Evolutionary conservation across 495 filamentous ascomycete genomes (phyloP).

Genomic region (Penicillium bialowiezense): DNA sequence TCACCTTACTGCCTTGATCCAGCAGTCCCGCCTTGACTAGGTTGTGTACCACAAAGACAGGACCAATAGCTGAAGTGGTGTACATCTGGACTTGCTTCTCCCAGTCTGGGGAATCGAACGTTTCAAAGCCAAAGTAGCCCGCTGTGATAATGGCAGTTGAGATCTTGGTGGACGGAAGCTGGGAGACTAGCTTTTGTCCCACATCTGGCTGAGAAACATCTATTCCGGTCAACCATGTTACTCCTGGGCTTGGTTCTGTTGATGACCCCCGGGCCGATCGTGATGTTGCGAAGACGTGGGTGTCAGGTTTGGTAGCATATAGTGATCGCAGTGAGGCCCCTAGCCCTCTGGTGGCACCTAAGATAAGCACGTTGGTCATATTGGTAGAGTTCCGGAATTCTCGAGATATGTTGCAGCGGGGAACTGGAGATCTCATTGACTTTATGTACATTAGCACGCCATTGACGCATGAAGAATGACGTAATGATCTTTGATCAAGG

Average conservation of each 20-base stretch:
- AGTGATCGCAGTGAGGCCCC: conserved; percentile 58
- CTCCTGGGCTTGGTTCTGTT: conserved; percentile 28
- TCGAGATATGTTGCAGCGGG: neutral
- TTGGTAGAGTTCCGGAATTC: neutral
- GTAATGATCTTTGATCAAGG: neutral
- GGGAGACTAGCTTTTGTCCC: conserved; percentile 46
- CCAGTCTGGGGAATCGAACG: conserved; percentile 61
- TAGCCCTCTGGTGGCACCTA: conserved; percentile 66
- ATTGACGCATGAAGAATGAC: neutral
- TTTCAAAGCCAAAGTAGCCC: conserved; percentile 65
- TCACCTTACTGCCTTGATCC: conserved; percentile 52
- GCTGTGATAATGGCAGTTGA: conserved; percentile 64
- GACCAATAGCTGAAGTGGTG: conserved; percentile 63
- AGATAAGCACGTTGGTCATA: conserved; percentile 52
- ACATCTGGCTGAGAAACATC: conserved; percentile 56
- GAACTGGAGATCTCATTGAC: neutral
- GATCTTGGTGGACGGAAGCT: conserved; percentile 44
- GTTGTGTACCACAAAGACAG: conserved; percentile 61
- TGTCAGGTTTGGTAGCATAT: conserved; percentile 51
- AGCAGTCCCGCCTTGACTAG: conserved; percentile 55
- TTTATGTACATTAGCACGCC: neutral
- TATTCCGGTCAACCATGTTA: conserved; percentile 50
- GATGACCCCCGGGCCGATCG: too few species aligned
- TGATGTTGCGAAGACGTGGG: conserved; percentile 58
- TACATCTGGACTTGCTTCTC: conserved; percentile 69